Evolutionary conservation across 768 basidiomycete genomes (phyloP).

Genomic region (Hysterangium stoloniferum): DNA sequence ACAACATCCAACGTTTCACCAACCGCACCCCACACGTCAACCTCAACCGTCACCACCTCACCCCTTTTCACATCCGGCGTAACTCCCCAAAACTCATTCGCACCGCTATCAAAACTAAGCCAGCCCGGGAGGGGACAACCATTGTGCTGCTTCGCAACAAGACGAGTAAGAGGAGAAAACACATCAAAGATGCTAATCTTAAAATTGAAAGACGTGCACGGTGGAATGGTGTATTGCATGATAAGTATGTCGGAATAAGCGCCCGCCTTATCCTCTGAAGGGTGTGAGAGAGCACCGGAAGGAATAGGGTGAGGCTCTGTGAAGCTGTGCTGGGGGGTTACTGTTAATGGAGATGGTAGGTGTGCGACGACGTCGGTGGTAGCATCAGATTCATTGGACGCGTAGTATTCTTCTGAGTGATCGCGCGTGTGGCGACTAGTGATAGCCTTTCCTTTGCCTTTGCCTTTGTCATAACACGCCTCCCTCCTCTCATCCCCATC

Average conservation of each 20-base stretch:
- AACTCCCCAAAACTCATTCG: constrained; percentile 25
- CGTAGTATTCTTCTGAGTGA: background rate
- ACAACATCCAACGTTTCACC: constrained; percentile 1
- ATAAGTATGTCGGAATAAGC: too few species aligned
- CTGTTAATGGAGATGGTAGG: background rate
- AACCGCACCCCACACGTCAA: constrained; percentile 9
- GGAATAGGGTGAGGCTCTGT: too few species aligned
- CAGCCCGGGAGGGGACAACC: constrained; percentile 18
- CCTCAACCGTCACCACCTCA: background rate
- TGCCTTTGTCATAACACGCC: background rate
- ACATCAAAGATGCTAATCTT: too few species aligned
- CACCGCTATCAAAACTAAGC: constrained; percentile 21
- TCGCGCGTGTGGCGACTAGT: background rate
- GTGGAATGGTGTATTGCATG: too few species aligned
- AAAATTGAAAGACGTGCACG: too few species aligned
- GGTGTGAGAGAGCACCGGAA: too few species aligned
- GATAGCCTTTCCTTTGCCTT: background rate
- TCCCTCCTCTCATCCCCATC: background rate
- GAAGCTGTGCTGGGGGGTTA: constrained; percentile 1
- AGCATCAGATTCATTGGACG: background rate
- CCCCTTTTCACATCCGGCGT: constrained; percentile 18
- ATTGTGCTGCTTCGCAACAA: constrained; percentile 12
- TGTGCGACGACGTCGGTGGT: background rate
- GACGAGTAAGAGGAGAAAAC: too few species aligned
- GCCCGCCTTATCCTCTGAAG: too few species aligned